Evolutionary conservation across 202 grass and related monocot genomes (phyloP), one percentile per base, ranked within the genome.

Genomic region (Schoenoplectus tabernaemontani): DNA sequence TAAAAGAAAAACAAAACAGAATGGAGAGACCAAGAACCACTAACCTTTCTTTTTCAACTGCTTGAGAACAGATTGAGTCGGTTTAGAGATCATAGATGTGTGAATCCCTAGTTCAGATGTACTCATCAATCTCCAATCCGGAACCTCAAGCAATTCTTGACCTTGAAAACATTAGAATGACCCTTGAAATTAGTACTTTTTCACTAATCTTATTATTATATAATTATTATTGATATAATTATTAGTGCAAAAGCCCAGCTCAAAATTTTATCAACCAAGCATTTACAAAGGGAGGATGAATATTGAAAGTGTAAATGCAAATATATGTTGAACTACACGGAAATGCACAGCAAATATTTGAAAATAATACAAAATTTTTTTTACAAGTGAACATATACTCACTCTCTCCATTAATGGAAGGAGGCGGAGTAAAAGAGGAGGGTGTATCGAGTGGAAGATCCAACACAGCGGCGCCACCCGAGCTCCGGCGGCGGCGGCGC

Each of bases 31-130:
- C 19, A 62, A 47, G 47, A 60, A 38, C 37, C 58, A n/a, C 78
- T 23, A 64, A 84, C 42, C 82, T 68, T 84, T 80, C 59, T 64
- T 80, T 30, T 80, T 62, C 47, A 80, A 59, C 56, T 64, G 39
- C 78, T 80, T 80, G 16, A 80, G 78, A 64, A 80, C 78, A 0
- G 58, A 64, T 19, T 41, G 78, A 19, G 82, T 68, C 1, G 59
- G 61, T 44, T 41, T 69, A 47, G 43, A 78, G 50, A 84, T 75
- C 72, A 78, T 64, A 16, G 48, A 78, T 3, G 42, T 78, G 11
- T 1, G 42, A 13, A 68, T 79, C 53, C 39, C 64, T 59, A 74
- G 41, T 20, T 80, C 78, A 60, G 46, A 5, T 34, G 78, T 47
- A 53, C 22, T 53, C 42, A 80, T 16, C 22, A 65, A n/a, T 50